These are phyloP conservation scores for Aleurites moluccanus DNA, from an alignment of 441 rosid genomes.

Conservation along the genomic window DNA sequence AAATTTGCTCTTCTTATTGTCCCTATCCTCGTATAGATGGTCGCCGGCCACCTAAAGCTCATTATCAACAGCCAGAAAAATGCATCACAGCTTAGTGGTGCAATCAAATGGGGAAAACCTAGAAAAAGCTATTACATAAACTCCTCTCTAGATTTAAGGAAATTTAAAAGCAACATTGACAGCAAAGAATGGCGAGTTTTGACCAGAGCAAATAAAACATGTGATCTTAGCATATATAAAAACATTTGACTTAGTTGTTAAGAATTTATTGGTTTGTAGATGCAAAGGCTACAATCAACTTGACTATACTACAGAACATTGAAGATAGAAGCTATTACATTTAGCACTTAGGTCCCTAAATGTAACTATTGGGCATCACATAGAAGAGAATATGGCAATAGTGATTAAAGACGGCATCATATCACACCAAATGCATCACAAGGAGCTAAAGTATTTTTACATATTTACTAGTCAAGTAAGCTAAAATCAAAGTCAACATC, in stretches of 20 bases:
- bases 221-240: not conserved
- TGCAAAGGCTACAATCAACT: not conserved
- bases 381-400: not conserved
- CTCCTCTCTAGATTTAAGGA: not conserved
- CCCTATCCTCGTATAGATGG: not conserved
- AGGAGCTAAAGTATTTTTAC: not conserved
- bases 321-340: not conserved
- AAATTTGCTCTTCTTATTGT: not conserved
- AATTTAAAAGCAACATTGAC: not conserved
- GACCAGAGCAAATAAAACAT: not conserved
- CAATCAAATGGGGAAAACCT: not conserved
- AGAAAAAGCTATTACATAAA: not conserved
- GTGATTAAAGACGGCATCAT: not conserved
- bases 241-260: not conserved
- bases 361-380: not conserved
- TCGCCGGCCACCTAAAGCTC: not conserved
- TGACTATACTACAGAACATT: not conserved
- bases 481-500: constrained; percentile 1
- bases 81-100: not conserved
- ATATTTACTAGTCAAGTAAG: not conserved
- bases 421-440: not conserved
- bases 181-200: not conserved
- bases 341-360: not conserved
- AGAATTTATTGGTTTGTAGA: not conserved
- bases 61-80: not conserved